A percentile compares a stretch with the other conserved stretches of the same genome.
These are phyloP conservation scores for Clitopilus hobsonii DNA, from an alignment of 768 basidiomycete species.

Conservation along the genomic window DNA sequence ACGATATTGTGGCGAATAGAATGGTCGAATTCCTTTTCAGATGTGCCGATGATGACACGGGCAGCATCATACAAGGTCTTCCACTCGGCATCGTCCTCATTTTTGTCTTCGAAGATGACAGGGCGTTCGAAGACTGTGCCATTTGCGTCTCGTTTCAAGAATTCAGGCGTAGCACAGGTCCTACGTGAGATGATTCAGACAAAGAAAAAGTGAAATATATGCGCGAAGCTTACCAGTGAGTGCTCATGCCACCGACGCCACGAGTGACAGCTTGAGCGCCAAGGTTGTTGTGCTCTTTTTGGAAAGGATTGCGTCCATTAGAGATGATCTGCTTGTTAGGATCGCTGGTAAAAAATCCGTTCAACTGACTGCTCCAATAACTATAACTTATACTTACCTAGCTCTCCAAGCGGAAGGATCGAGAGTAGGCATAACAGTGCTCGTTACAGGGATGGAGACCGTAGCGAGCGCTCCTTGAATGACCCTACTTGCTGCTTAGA, in stretches of 20 bases:
- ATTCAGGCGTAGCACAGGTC: too few species aligned
- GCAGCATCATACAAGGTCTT: neutral
- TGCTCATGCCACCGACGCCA: slow-evolving; percentile 7
- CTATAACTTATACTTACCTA: too few species aligned
- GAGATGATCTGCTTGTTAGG: too few species aligned
- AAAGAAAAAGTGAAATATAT: neutral
- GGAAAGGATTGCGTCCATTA: neutral
- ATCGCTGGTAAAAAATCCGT: too few species aligned
- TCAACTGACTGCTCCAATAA: too few species aligned
- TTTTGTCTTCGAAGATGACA: neutral
- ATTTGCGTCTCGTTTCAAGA: neutral
- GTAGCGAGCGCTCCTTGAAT: too few species aligned
- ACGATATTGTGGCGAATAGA: slow-evolving; percentile 5
- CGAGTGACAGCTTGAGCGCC: neutral
- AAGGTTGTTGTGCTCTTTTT: neutral
- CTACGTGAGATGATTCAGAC: too few species aligned
- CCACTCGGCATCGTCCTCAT: neutral
- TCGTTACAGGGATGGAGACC: too few species aligned
- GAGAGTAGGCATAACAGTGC: too few species aligned
- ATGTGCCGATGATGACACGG: slow-evolving; percentile 1
- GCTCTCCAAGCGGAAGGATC: too few species aligned
- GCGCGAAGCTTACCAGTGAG: slow-evolving; percentile 4
- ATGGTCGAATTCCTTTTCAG: neutral
- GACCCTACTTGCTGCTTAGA: too few species aligned
- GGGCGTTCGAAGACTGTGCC: neutral